Conservation (phyloP, 192 early-diverging fungal genomes). For the Coemansia sp. region DNA sequence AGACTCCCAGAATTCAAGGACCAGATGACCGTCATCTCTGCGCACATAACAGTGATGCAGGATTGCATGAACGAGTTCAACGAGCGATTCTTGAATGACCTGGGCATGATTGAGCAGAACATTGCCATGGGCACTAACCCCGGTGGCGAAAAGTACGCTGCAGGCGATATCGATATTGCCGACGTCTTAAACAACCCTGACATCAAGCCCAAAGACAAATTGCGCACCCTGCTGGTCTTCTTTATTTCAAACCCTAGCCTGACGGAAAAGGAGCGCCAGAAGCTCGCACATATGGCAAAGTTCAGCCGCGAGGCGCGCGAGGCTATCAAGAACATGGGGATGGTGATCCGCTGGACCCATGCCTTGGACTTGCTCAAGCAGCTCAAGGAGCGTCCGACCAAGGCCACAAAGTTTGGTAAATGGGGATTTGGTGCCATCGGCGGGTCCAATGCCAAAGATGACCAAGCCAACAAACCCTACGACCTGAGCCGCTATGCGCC, state of each 20-base stretch:
- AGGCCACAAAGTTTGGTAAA: conserved; percentile 40
- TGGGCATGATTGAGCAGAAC: conserved; percentile 58
- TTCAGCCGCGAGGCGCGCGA: conserved; percentile 46
- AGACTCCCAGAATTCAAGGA: conserved; percentile 55
- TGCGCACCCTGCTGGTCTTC: conserved; percentile 44
- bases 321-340: conserved; percentile 51
- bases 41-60: conserved; percentile 56
- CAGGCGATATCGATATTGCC: conserved; percentile 51
- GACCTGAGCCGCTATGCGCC: conserved; percentile 52
- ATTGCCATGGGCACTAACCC: conserved; percentile 53
- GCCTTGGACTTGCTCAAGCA: conserved; percentile 51
- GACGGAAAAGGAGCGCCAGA: conserved; percentile 44
- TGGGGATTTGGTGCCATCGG: conserved; percentile 46
- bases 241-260: conserved; percentile 48
- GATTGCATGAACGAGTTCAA: conserved; percentile 57
- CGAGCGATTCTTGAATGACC: conserved; percentile 38
- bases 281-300: conserved; percentile 51
- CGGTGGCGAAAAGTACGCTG: conserved; percentile 48
- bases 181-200: conserved; percentile 48
- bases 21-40: conserved; percentile 47
- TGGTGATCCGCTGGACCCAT: conserved; percentile 52
- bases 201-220: conserved; percentile 48
- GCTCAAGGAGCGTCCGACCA: conserved; percentile 35
- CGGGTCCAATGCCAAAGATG: conserved; percentile 12
- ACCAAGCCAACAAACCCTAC: conserved; percentile 37